Evolutionary conservation across 1,284 basidiomycete genomes (phyloP).

Genomic region (Irpex lacteus): DNA sequence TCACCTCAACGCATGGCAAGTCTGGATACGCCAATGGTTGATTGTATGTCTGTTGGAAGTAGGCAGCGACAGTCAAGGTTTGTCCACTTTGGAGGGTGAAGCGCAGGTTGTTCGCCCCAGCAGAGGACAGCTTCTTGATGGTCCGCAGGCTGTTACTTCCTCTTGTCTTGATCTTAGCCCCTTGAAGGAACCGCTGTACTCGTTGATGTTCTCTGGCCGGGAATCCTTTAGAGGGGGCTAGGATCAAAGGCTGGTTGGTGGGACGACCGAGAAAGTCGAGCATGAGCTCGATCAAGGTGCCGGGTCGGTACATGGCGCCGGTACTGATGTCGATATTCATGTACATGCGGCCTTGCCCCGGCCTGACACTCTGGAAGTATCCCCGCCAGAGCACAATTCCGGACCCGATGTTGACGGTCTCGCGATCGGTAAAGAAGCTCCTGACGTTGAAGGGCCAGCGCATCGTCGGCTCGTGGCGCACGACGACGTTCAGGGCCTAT

Average conservation of each 20-base stretch:
- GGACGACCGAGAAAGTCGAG: conserved; percentile 48
- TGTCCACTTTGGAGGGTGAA: conserved; percentile 58
- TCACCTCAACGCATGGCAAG: conserved; percentile 62
- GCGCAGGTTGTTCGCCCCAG: conserved; percentile 45
- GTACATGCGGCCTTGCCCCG: conserved; percentile 61
- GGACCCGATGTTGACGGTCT: conserved; percentile 60
- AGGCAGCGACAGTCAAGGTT: conserved; percentile 55
- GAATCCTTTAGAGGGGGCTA: conserved; percentile 44
- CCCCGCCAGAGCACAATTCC: conserved; percentile 73
- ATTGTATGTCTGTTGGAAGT: conserved; percentile 53
- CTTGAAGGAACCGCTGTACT: conserved; percentile 59
- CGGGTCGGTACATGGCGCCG: conserved; percentile 68
- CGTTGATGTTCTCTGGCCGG: conserved; percentile 57
- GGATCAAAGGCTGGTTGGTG: conserved; percentile 33
- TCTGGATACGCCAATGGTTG: conserved; percentile 52
- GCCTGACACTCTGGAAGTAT: conserved; percentile 75
- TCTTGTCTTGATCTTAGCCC: conserved; percentile 49
- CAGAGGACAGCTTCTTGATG: conserved; percentile 51
- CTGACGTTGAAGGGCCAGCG: conserved; percentile 72
- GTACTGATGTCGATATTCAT: conserved; percentile 80
- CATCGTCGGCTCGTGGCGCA: conserved; percentile 70
- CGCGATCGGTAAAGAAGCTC: conserved; percentile 70
- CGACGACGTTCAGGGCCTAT: conserved; percentile 72
- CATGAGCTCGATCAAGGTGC: conserved; percentile 49
- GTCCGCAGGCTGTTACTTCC: conserved; percentile 22